phyloP scores from a whole-genome alignment of 2,329 filamentous ascomycete genomes.

The Colletotrichum higginsianum region DNA sequence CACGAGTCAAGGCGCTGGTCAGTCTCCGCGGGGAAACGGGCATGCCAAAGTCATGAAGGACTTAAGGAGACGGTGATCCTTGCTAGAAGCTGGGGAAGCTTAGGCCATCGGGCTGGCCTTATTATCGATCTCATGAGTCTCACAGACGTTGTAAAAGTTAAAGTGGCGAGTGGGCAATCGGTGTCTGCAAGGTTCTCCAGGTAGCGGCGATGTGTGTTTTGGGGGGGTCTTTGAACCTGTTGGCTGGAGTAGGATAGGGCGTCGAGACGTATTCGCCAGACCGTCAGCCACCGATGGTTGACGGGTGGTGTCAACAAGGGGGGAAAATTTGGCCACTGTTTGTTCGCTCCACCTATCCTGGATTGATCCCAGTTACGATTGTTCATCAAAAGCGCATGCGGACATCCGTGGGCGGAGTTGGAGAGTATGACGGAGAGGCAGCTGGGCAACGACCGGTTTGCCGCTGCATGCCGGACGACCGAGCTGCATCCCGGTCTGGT shows the following conservation, averaged over 20 bases:
- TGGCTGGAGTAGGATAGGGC: not conserved
- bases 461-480: not conserved
- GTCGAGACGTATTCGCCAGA: not conserved
- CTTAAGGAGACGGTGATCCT: not conserved
- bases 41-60: conserved; percentile 14
- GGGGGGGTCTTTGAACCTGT: not conserved
- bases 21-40: not conserved
- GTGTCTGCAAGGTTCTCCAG: conserved; percentile 25
- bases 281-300: not conserved
- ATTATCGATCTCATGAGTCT: conserved; percentile 19
- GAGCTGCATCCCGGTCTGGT: conserved; percentile 19
- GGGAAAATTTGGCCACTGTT: not conserved
- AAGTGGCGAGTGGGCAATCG: conserved; percentile 30
- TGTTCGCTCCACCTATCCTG: not conserved
- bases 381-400: conserved; percentile 9
- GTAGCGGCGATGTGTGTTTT: conserved; percentile 13
- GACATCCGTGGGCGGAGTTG: conserved; percentile 17
- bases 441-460: not conserved
- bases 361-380: not conserved
- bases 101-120: conserved; percentile 24
- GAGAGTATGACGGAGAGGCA: conserved; percentile 5
- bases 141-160: conserved; percentile 33
- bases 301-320: not conserved
- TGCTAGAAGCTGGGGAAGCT: conserved; percentile 23
- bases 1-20: conserved; percentile 21